phyloP scores from a whole-genome alignment of 805 yeast species.

The Naumovozyma dairenensis region DNA sequence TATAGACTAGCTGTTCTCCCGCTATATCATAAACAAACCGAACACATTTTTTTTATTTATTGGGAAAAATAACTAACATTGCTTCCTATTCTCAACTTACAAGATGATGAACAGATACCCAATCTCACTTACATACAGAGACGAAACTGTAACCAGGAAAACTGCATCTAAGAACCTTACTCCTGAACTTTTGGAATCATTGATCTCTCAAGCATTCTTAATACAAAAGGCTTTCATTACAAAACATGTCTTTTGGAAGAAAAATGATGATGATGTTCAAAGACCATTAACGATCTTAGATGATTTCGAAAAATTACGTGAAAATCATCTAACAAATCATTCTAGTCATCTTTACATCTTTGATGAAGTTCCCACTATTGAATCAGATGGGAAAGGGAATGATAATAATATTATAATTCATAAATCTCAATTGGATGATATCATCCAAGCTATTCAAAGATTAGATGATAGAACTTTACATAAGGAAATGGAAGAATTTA shows the following conservation, averaged over 20 bases:
- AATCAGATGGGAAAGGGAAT: not conserved
- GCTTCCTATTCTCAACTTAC: too few relatives aligned
- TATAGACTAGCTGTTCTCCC: too few relatives aligned
- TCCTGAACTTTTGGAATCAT: not conserved
- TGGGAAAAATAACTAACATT: too few relatives aligned
- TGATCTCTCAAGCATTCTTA: not conserved
- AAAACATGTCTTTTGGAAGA: slow-evolving; percentile 1
- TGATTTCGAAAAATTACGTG: not conserved
- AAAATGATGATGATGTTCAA: not conserved
- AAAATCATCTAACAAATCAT: not conserved
- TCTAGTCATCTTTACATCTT: not conserved
- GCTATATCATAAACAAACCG: too few relatives aligned
- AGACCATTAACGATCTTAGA: not conserved
- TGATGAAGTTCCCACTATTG: not conserved
- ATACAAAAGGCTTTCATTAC: not conserved
- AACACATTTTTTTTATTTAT: too few relatives aligned
- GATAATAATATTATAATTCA: not conserved
- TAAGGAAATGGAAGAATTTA: not conserved
- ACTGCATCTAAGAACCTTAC: not conserved
- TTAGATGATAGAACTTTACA: not conserved
- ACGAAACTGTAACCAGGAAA: not conserved
- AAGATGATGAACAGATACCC: slow-evolving; percentile 1
- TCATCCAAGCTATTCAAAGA: not conserved
- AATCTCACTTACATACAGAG: not conserved
- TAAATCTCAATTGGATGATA: not conserved